Base-by-base conservation (phyloP, 345 rosid genomes). In the Lepidium aucheri region DNA sequence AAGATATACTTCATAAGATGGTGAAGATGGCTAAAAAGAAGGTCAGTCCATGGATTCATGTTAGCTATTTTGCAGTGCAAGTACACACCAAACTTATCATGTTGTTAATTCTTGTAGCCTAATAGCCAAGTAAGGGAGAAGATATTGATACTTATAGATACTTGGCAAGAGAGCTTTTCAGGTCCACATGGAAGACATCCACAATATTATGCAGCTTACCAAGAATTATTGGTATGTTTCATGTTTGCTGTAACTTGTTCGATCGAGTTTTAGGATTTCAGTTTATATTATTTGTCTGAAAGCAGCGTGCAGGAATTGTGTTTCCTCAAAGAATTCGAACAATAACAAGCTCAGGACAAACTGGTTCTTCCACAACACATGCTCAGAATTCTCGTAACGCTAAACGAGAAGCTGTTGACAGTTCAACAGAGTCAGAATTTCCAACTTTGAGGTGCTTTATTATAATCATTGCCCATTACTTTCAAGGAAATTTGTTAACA, bases 91-190 rank as follows among this genome's bases (percentile, higher is more conserved):
- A 69, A 77, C 32, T 63, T 28, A 60, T 39, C n/a, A 55, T 38
- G 41, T 60, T 36, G 14, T 73, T 38, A 68, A 79, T 63, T 55
- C 55, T 67, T 79, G 69, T 79, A 90, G 97, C 85, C 90, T 0
- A 93, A 90, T 70, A 64, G 77, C 38, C 91, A 84, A 71, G 99
- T 91, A 75, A 95, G 86, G 79, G 96, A 89, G 87, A 95, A 95
- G 94, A 86, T 95, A 81, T 59, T 95, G 77, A 76, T 71, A 69
- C 84, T 95, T 56, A 81, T 95, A 68, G 98, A 87, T 76, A 86
- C 93, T 32, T 95, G 99, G 99, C 99, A 95, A 90, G 99, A 91
- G 79, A 90, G 89, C 74, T 95, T 87, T 68, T 97, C 96, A 67
- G 97, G 96, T 54, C 74, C 97, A 16, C 84, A 87, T 77, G 91